Evolutionary conservation across 495 filamentous ascomycete species (phyloP).

Genomic region (Physcia stellaris): DNA sequence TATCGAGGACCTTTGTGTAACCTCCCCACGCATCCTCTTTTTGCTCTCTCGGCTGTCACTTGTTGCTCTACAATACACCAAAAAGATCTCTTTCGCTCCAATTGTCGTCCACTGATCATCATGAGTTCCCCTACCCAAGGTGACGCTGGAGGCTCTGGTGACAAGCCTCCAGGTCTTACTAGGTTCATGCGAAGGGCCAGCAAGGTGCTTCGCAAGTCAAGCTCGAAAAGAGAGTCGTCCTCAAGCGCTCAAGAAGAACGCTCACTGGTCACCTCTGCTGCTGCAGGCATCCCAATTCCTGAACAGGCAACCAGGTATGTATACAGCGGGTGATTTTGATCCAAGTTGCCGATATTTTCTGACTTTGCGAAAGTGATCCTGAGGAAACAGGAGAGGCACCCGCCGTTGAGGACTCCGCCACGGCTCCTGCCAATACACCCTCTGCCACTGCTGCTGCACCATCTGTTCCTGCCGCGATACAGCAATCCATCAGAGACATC

Average conservation of each 20-base stretch:
- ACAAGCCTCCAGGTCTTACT: conserved; percentile 49
- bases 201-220: conserved; percentile 43
- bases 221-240: conserved; percentile 27
- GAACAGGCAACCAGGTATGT: no score
- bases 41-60: no score
- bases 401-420: no score
- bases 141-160: conserved; percentile 15
- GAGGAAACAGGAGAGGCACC: conserved; percentile 3
- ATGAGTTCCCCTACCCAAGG: conserved; percentile 10
- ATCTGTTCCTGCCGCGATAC: conserved; percentile 7
- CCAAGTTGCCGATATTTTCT: no score
- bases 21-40: no score
- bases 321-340: no score
- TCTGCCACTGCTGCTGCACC: conserved; percentile 12
- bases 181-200: conserved; percentile 51
- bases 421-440: conserved; percentile 23
- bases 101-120: no score
- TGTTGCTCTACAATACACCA: no score
- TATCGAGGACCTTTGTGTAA: no score
- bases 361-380: not conserved
- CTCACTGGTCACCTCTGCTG: not conserved
- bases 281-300: no score
- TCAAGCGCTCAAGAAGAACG: conserved; percentile 11
- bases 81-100: no score
- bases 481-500: conserved; percentile 10